These are phyloP conservation scores for Aspergillus indologenus DNA, from an alignment of 495 filamentous ascomycete species.

Conservation along the genomic window DNA sequence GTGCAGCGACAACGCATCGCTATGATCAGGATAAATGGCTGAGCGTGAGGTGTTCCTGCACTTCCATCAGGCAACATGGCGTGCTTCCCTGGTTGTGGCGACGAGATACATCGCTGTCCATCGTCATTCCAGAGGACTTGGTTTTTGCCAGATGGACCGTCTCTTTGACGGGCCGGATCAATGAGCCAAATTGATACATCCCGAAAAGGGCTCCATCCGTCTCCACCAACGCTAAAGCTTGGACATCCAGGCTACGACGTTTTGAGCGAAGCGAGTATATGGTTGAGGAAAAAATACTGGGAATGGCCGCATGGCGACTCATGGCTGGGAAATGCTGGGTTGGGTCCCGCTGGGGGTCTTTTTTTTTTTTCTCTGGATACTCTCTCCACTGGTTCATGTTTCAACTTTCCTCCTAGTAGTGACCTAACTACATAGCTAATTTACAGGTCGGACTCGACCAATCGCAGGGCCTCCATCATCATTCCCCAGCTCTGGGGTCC, in stretches of 20 bases:
- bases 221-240: not conserved
- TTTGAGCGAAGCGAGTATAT: not conserved
- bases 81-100: not conserved
- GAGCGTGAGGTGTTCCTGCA: too few relatives aligned
- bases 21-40: not conserved
- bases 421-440: not conserved
- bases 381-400: not conserved
- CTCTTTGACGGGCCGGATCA: not conserved
- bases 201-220: not conserved
- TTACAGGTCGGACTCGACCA: not conserved
- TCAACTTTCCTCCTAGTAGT: not conserved
- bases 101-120: not conserved
- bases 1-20: not conserved
- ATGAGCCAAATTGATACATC: not conserved
- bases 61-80: not conserved
- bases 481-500: constrained; percentile 11
- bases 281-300: not conserved
- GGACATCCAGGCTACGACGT: not conserved
- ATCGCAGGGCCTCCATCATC: constrained; percentile 15
- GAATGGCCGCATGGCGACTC: not conserved
- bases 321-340: too few relatives aligned
- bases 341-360: too few relatives aligned
- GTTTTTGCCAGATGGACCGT: too few relatives aligned
- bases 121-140: too few relatives aligned
- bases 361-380: not conserved